Conservation (phyloP, 202 grass and related monocot species). For the Saccharum hybrid region DNA sequence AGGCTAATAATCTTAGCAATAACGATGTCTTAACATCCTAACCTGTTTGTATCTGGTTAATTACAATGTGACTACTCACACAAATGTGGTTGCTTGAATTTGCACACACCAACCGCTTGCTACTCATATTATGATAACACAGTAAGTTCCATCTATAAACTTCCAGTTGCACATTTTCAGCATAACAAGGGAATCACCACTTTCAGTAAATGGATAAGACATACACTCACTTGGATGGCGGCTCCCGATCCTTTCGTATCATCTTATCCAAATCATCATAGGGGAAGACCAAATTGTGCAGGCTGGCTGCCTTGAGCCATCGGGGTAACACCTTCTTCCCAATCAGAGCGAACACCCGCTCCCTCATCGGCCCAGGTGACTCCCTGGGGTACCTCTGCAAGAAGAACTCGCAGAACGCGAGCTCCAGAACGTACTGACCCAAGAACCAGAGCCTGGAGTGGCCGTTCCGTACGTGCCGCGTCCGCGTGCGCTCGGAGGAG, state of each 20-base stretch:
- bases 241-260: slow-evolving; percentile 89
- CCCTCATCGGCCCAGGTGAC: slow-evolving; percentile 87
- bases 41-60: background rate
- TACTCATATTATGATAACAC: background rate
- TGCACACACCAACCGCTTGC: background rate
- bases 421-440: slow-evolving; percentile 83
- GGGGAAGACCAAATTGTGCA: slow-evolving; percentile 97
- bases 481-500: slow-evolving; percentile 66
- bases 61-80: background rate
- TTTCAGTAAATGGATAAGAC: slow-evolving; percentile 10
- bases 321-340: slow-evolving; percentile 75
- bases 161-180: slow-evolving; percentile 6
- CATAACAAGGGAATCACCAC: background rate
- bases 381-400: slow-evolving; percentile 93
- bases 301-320: slow-evolving; percentile 91
- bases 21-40: background rate
- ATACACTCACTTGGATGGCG: slow-evolving; percentile 75
- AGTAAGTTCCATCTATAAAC: background rate
- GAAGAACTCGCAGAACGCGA: slow-evolving; percentile 90
- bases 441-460: slow-evolving; percentile 93
- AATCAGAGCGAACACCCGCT: slow-evolving; percentile 85
- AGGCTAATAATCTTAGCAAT: background rate
- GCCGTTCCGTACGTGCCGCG: slow-evolving; percentile 75
- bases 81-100: slow-evolving; percentile 21
- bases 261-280: slow-evolving; percentile 92